Base-by-base conservation (phyloP, 257 asterid genomes). In the Salvia miltiorrhiza region DNA sequence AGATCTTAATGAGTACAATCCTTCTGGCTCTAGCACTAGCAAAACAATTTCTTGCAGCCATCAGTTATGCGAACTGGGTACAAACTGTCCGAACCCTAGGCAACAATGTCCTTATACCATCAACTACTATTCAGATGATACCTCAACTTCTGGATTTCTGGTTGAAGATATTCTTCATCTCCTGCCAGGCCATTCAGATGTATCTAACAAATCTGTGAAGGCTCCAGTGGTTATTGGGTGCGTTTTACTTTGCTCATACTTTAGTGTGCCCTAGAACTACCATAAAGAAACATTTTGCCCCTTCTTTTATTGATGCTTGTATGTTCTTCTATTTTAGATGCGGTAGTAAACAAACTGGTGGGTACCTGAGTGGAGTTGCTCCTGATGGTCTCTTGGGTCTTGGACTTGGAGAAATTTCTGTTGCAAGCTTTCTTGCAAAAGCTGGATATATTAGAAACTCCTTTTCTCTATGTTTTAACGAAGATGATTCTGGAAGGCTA, bases 331-430 rank as follows among this genome's bases (percentile, higher is more conserved):
- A 54, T 80, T 71, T 70, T 75, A 90, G 97, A 64, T 90, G 97
- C 74, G 97, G 97, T 48, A 90, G 84, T 75, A 90, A 90, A 85
- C 97, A 90, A 82, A 86, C 88, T 73, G 96, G 97, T 70, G 87
- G 84, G 23, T 90, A 88, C 83, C 82, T 90, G 40, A 67, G 65
- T 62, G 96, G 97, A 73, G 87, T 85, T 72, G 97, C 97, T n/a
- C 97, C 96, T 47, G 96, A 90, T 76, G 97, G 97, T 71, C 90
- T 90, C 73, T 73, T 90, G 86, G 97, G 97, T 62, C 84, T 90
- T 75, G 96, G 97, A 64, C 95, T 83, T 41, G 96, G 96, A 58
- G 88, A 86, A 74, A 84, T 85, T 67, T 90, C 97, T 67, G 90
- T 88, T 67, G 95, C 95, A n/a, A 88, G 83, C 79, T 79, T 82